These are phyloP conservation scores for Suhomyces kilbournensis DNA, from an alignment of 805 yeast genomes.

Conservation along the genomic window DNA sequence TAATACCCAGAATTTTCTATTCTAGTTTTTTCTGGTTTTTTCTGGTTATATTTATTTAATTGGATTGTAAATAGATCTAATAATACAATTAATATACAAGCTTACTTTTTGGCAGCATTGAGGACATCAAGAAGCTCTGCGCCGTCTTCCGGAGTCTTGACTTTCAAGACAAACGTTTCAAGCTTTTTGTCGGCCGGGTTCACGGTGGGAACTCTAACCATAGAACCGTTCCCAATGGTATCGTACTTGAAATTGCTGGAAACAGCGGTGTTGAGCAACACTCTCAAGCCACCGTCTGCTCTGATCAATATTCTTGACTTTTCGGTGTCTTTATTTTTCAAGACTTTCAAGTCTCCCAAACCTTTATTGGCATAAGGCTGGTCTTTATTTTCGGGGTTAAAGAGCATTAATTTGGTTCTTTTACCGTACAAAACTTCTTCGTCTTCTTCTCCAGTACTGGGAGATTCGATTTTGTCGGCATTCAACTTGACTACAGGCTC, in stretches of 20 bases:
- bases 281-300: constrained; percentile 84
- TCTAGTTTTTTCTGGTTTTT: no score
- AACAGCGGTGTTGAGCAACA: constrained; percentile 66
- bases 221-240: constrained; percentile 60
- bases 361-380: constrained; percentile 63
- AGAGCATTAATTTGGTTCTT: constrained; percentile 68
- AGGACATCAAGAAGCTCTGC: constrained; percentile 41
- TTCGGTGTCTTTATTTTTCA: constrained; percentile 55
- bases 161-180: constrained; percentile 67
- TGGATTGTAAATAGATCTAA: neutral
- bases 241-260: constrained; percentile 58
- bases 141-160: constrained; percentile 74
- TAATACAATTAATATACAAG: constrained; percentile 1
- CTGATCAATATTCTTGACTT: constrained; percentile 75
- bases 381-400: constrained; percentile 47
- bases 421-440: constrained; percentile 64
- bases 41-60: no score
- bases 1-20: no score
- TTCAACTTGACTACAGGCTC: constrained; percentile 31
- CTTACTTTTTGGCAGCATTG: constrained; percentile 22
- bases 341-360: constrained; percentile 75
- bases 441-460: constrained; percentile 77
- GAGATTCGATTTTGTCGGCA: constrained; percentile 47
- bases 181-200: constrained; percentile 48
- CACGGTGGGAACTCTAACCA: constrained; percentile 65